phyloP scores from a whole-genome alignment of 768 basidiomycete species.

The Solioccasus polychromus region DNA sequence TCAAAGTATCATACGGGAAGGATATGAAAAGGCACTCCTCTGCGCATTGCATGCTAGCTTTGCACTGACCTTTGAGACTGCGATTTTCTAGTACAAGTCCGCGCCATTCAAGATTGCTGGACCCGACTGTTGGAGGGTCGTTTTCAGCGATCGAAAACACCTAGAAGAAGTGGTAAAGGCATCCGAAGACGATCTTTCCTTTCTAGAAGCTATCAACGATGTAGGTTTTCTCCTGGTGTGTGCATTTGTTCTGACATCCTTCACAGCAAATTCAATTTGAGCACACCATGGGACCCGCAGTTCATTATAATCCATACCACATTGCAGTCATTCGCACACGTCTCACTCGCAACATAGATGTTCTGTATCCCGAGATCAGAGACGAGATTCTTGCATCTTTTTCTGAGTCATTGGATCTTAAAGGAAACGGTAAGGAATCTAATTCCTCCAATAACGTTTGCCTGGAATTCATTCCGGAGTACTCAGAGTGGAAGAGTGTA shows the following conservation, averaged over 20 bases:
- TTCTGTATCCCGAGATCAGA: slow-evolving; percentile 27
- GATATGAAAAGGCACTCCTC: slow-evolving; percentile 34
- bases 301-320: slow-evolving; percentile 33
- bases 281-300: slow-evolving; percentile 37
- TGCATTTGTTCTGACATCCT: neutral
- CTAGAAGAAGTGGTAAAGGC: slow-evolving; percentile 42
- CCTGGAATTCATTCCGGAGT: neutral
- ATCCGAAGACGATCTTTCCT: slow-evolving; percentile 38
- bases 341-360: slow-evolving; percentile 40
- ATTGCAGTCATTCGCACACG: slow-evolving; percentile 25
- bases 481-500: slow-evolving; percentile 39
- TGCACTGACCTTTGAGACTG: no score
- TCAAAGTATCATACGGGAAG: slow-evolving; percentile 28
- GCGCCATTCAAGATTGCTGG: slow-evolving; percentile 31
- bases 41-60: no score
- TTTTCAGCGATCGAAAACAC: slow-evolving; percentile 30
- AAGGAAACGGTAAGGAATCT: slow-evolving; percentile 12
- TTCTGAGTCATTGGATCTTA: slow-evolving; percentile 32
- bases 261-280: slow-evolving; percentile 36
- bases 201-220: slow-evolving; percentile 31
- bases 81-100: slow-evolving; percentile 28
- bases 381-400: slow-evolving; percentile 39
- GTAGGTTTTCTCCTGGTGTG: slow-evolving; percentile 8
- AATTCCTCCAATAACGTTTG: no score
- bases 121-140: slow-evolving; percentile 37